Conservation (phyloP, 1,284 basidiomycete genomes). For the Chalciporus sp. region DNA sequence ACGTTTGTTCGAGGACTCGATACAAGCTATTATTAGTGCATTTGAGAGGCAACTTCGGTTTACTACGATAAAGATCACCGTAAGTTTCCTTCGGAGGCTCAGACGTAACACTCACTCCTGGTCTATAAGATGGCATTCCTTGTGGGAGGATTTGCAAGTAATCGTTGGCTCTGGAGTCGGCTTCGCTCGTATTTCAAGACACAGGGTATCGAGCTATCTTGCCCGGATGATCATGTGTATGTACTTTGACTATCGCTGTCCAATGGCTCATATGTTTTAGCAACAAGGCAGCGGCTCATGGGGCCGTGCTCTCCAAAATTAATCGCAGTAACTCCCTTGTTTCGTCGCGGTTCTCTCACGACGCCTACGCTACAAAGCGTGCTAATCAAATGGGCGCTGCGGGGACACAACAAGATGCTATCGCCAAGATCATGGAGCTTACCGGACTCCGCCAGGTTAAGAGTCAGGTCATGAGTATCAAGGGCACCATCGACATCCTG, state of each 20-base stretch:
- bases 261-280: background rate
- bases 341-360: constrained; percentile 1
- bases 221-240: background rate
- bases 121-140: constrained; percentile 35
- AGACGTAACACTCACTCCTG: background rate
- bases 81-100: constrained; percentile 9
- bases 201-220: background rate
- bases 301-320: background rate
- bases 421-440: constrained; percentile 61
- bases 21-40: constrained; percentile 36
- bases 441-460: constrained; percentile 61
- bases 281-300: constrained; percentile 3
- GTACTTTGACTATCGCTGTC: background rate
- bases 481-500: constrained; percentile 51
- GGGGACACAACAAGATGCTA: constrained; percentile 45
- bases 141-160: constrained; percentile 36
- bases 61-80: constrained; percentile 22
- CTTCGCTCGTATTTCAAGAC: background rate
- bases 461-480: constrained; percentile 48
- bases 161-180: background rate
- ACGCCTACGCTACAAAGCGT: background rate
- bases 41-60: constrained; percentile 33
- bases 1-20: constrained; percentile 41
- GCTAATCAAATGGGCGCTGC: constrained; percentile 44
- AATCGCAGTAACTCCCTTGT: background rate